These are phyloP conservation scores for Aspergillus carbonarius DNA, from an alignment of 2,329 filamentous ascomycete genomes.

Conservation along the genomic window DNA sequence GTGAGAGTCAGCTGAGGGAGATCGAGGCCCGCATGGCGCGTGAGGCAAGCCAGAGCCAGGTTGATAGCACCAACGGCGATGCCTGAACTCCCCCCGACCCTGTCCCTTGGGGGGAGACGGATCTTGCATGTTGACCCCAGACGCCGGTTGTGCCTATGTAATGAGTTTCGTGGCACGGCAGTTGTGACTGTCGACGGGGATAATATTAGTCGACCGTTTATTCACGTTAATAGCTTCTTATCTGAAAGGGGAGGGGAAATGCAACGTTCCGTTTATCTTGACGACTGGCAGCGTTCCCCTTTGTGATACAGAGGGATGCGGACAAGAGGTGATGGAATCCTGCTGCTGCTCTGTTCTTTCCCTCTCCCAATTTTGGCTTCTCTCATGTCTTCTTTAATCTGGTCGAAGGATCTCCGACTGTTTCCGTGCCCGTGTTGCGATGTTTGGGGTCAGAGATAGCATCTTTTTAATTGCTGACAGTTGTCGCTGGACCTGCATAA, in stretches of 20 bases:
- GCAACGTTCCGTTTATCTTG: conserved; percentile 29
- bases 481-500: conserved; percentile 28
- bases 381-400: conserved; percentile 22
- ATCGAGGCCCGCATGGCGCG: conserved; percentile 97
- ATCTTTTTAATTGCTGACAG: conserved; percentile 34
- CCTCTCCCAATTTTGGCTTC: conserved; percentile 21
- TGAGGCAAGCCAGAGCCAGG: conserved; percentile 59
- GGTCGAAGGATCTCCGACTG: conserved; percentile 18
- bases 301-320: conserved; percentile 8
- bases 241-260: conserved; percentile 29
- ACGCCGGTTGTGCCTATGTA: conserved; percentile 37
- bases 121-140: conserved; percentile 26
- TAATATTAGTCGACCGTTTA: conserved; percentile 40
- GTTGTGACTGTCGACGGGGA: conserved; percentile 38
- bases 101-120: conserved; percentile 29
- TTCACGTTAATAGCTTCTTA: conserved; percentile 43
- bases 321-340: conserved; percentile 18
- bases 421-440: conserved; percentile 21
- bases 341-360: conserved; percentile 17
- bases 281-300: conserved; percentile 23
- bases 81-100: conserved; percentile 32
- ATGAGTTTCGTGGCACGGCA: conserved; percentile 36
- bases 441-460: conserved; percentile 32
- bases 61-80: conserved; percentile 37
- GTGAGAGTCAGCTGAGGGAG: conserved; percentile 97